Conservation (phyloP, 345 rosid genomes). For the Heritiera littoralis region DNA sequence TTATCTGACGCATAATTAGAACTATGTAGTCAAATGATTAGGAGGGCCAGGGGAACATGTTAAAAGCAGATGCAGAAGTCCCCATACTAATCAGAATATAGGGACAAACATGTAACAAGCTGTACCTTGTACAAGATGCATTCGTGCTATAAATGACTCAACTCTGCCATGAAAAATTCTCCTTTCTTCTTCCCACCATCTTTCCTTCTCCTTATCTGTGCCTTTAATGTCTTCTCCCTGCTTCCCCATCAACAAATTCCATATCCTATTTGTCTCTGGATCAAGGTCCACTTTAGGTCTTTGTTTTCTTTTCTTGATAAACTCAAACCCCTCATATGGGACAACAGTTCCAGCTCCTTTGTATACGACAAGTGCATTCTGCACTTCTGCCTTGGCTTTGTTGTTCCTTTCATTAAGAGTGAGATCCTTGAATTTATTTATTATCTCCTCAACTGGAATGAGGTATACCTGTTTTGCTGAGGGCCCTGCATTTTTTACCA, state of each 20-base stretch:
- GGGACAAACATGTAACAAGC: constrained; percentile 9
- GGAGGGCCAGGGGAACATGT: background rate
- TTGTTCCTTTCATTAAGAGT: constrained; percentile 39
- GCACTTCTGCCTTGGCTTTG: constrained; percentile 31
- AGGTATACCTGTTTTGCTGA: constrained; percentile 29
- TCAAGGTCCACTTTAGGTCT: constrained; percentile 93
- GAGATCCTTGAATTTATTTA: constrained; percentile 46
- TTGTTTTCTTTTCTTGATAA: constrained; percentile 54
- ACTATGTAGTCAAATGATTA: background rate
- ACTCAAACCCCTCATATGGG: constrained; percentile 47
- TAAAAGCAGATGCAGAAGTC: background rate
- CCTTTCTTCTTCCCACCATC: constrained; percentile 91
- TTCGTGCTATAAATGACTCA: constrained; percentile 83
- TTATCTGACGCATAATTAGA: background rate
- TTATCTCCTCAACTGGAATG: constrained; percentile 47
- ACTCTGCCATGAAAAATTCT: constrained; percentile 74
- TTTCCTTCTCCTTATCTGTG: constrained; percentile 52
- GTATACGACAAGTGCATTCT: constrained; percentile 67
- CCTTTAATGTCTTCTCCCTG: constrained; percentile 52
- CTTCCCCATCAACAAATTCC: constrained; percentile 87
- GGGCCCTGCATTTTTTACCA: constrained; percentile 40
- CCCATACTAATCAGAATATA: constrained; percentile 4
- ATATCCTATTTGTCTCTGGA: constrained; percentile 75
- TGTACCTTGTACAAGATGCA: constrained; percentile 97
- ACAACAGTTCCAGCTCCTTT: constrained; percentile 58